Evolutionary conservation across 2,329 filamentous ascomycete species (phyloP), one percentile per base, ranked within the genome.

Genomic region (Capronia epimyces): DNA sequence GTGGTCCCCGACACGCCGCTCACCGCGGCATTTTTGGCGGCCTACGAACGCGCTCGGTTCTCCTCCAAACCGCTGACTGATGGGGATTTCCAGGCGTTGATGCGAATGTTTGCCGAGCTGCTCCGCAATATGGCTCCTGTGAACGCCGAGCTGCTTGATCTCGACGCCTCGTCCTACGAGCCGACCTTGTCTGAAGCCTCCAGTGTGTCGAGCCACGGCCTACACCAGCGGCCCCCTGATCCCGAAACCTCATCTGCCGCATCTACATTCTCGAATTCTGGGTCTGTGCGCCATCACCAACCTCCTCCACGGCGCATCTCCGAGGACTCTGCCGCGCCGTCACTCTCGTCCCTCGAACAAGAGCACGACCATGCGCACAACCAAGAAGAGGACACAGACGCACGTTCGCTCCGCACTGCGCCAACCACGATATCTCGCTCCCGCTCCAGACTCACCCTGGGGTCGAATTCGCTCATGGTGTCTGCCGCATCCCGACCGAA

Each of bases 11-110:
- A 81, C 66, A 56, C 70, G 12, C 65, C 70, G n/a, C 60, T 79
- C 18, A 71, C 73, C 13, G 63, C 72, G 2, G 68, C 71, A 1
- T 98, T 97, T 64, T 70, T 96, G 16, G 69, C 76, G 1, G 72
- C 80, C 16, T 98, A 96, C 69, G 93, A 97, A 70, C 75, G 80
- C 50, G 89, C 89, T 2, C 83, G 91, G 34, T 98, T 95, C 70
- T 90, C 87, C 1, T 80, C 79, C 0, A 72, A 75, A 3, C 79
- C 84, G 1, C 72, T 95, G 3, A 78, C 80, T 2, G 84, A 90
- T 60, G 63, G 69, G 0, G 78, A 84, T 45, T 97, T 98, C 65
- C 78, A 86, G 31, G 71, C 77, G 18, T 73, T 96, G 24, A 96
- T 96, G 89, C 79, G 82, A 50, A 75, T 87, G 21, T 96, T 97